These are phyloP conservation scores for Naegleria fowleri DNA, from an alignment of 208 protist genomes.

Conservation along the genomic window DNA sequence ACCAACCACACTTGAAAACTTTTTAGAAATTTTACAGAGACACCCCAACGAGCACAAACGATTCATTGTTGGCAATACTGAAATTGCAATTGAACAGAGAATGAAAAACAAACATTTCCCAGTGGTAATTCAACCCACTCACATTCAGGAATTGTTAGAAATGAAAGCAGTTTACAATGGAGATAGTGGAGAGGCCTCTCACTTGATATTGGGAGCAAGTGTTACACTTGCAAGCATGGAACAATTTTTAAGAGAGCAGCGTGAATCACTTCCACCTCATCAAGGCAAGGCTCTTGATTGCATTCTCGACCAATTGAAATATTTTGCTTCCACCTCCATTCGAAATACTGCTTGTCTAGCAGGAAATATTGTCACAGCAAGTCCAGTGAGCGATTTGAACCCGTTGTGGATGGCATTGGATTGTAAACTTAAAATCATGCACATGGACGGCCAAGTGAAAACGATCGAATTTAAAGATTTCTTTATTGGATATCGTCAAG, in stretches of 20 bases:
- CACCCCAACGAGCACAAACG: too few relatives aligned
- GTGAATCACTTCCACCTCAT: neutral
- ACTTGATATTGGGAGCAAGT: neutral
- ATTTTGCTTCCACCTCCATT: slow-evolving; percentile 59
- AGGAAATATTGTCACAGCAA: slow-evolving; percentile 68
- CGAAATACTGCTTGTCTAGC: slow-evolving; percentile 67
- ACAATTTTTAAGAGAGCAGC: neutral
- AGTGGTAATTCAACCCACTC: slow-evolving; percentile 36
- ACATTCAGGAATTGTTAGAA: neutral
- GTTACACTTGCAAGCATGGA: neutral
- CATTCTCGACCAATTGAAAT: slow-evolving; percentile 44
- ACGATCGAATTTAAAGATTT: slow-evolving; percentile 45
- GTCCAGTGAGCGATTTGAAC: slow-evolving; percentile 70
- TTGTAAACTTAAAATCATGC: neutral
- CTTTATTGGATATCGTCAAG: slow-evolving; percentile 52
- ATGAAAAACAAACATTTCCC: slow-evolving; percentile 51
- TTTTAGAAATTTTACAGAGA: slow-evolving; percentile 33
- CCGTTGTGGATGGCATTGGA: slow-evolving; percentile 43
- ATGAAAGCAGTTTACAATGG: neutral
- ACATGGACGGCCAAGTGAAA: neutral
- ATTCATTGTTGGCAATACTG: slow-evolving; percentile 61
- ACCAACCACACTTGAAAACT: slow-evolving; percentile 39
- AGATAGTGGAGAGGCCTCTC: neutral
- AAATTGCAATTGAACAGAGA: slow-evolving; percentile 42
- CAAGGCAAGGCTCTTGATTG: slow-evolving; percentile 28